Percentiles rank a stretch among this genome's conserved stretches.
These are phyloP conservation scores for Anacardium occidentale DNA, from an alignment of 345 rosid genomes.

Conservation along the genomic window DNA sequence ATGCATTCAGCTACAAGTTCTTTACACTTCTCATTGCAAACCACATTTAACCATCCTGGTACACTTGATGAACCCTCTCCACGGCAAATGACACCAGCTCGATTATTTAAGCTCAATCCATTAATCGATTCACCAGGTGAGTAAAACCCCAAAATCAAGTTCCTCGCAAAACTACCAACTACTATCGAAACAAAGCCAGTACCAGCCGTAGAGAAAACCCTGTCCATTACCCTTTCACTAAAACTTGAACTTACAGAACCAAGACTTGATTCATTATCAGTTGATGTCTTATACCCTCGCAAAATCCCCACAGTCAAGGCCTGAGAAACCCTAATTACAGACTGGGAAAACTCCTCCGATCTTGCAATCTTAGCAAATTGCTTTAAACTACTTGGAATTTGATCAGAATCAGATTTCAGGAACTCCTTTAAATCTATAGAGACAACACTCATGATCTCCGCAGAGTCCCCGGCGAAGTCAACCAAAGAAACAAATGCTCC, in stretches of 20 bases:
- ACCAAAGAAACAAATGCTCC: conserved; percentile 59
- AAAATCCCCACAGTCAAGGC: conserved; percentile 64
- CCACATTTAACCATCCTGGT: conserved; percentile 52
- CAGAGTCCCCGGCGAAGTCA: conserved; percentile 74
- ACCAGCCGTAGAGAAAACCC: conserved; percentile 67
- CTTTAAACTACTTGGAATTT: conserved; percentile 79
- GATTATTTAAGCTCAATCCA: background rate
- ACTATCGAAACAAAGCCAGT: conserved; percentile 80
- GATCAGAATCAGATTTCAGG: conserved; percentile 66
- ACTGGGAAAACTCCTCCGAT: conserved; percentile 60
- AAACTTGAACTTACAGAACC: conserved; percentile 31
- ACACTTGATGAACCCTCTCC: conserved; percentile 33
- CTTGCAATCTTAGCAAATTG: conserved; percentile 77
- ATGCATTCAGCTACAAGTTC: conserved; percentile 77
- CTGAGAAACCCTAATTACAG: conserved; percentile 57
- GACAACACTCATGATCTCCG: conserved; percentile 56
- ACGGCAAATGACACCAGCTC: conserved; percentile 10
- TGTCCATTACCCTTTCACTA: conserved; percentile 64
- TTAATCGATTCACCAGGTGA: conserved; percentile 28
- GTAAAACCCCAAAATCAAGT: conserved; percentile 79
- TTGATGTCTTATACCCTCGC: conserved; percentile 51
- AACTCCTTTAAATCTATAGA: conserved; percentile 69
- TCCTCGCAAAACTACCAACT: conserved; percentile 90
- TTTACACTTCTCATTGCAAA: conserved; percentile 56
- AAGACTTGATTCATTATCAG: conserved; percentile 15